Base-by-base conservation (phyloP, 108 stramenopile species). In the Heterococcus sp. region DNA sequence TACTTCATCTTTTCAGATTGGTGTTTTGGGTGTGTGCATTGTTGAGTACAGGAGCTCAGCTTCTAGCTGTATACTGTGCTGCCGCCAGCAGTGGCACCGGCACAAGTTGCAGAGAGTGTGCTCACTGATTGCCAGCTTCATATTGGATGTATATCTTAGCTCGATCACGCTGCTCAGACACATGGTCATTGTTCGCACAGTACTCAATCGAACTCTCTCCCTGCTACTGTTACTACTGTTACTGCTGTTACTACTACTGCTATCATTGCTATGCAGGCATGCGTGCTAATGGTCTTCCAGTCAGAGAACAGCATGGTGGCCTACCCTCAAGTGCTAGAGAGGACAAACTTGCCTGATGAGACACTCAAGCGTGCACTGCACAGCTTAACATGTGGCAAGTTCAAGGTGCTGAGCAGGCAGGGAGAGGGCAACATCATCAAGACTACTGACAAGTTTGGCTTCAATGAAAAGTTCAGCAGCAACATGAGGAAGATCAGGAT, bases 361-460 rank as follows among this genome's bases (percentile, higher is more conserved):
- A 91, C 92, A 30, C 72, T 94, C 75, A 99, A 99, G 89, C 95
- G 95, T 40, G 87, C 94, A 38, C 92, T 99, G 90, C 98, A 99
- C 89, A 95, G 95, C 3, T 83, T 99, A 33, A 92, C 90, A 66
- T 99, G 98, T 78, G 98, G 97, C 68, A 99, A 98, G 87, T 93
- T 92, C 90, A 95, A 95, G 85, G 93, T 99, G 71, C 84, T 97
- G 38, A 88, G 69, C 66, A 63, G 75, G 40, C 69, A 75, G 58
- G 82, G 82, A 14, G 74, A 75, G 82, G 81, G 84, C 14, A 70
- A 36, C 69, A 71, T 58, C 69, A 78, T 78, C 77, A 69, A 71
- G 69, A 33, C 65, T 30, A 71, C 76, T 37, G 75, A 84, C 27
- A 82, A 78, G 82, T 83, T 82, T 32, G 66, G 73, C 5, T 92